A percentile compares a stretch with the other conserved stretches of the same genome.
Evolutionary conservation across 805 yeast genomes (phyloP).

Genomic region (Wickerhamomyces silvicola): DNA sequence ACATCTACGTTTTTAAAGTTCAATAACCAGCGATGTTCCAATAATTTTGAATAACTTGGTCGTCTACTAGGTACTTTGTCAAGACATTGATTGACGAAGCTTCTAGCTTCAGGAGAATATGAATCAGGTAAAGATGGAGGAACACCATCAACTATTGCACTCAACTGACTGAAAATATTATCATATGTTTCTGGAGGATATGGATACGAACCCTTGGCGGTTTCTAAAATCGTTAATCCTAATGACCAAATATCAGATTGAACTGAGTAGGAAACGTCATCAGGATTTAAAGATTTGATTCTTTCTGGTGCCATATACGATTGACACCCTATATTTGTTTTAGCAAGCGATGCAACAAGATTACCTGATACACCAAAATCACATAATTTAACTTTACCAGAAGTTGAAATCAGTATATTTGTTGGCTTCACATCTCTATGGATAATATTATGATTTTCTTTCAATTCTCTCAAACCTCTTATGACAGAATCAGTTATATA

Average conservation of each 20-base stretch:
- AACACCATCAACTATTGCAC: slow-evolving; percentile 95
- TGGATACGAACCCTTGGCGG: slow-evolving; percentile 90
- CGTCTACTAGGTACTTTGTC: slow-evolving; percentile 75
- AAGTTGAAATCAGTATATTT: slow-evolving; percentile 73
- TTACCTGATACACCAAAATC: slow-evolving; percentile 97
- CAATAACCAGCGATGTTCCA: slow-evolving; percentile 80
- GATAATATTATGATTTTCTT: slow-evolving; percentile 86
- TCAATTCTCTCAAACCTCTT: slow-evolving; percentile 72
- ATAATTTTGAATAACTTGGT: slow-evolving; percentile 70
- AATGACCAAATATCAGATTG: slow-evolving; percentile 96
- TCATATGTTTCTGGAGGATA: slow-evolving; percentile 91
- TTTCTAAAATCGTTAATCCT: slow-evolving; percentile 80
- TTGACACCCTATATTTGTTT: slow-evolving; percentile 96
- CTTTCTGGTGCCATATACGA: slow-evolving; percentile 99
- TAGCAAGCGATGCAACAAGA: slow-evolving; percentile 88
- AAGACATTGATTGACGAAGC: slow-evolving; percentile 72
- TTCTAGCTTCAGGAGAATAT: slow-evolving; percentile 71
- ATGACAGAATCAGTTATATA: slow-evolving; percentile 75
- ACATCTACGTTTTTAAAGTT: slow-evolving; percentile 38
- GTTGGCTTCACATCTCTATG: slow-evolving; percentile 98
- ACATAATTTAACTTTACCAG: slow-evolving; percentile 85
- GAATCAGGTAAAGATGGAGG: slow-evolving; percentile 72
- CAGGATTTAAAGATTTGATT: slow-evolving; percentile 68
- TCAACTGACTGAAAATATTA: slow-evolving; percentile 84
- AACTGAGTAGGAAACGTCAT: slow-evolving; percentile 77